Evolutionary conservation across 2,329 filamentous ascomycete genomes (phyloP).

Genomic region (Emmonsia crescens): DNA sequence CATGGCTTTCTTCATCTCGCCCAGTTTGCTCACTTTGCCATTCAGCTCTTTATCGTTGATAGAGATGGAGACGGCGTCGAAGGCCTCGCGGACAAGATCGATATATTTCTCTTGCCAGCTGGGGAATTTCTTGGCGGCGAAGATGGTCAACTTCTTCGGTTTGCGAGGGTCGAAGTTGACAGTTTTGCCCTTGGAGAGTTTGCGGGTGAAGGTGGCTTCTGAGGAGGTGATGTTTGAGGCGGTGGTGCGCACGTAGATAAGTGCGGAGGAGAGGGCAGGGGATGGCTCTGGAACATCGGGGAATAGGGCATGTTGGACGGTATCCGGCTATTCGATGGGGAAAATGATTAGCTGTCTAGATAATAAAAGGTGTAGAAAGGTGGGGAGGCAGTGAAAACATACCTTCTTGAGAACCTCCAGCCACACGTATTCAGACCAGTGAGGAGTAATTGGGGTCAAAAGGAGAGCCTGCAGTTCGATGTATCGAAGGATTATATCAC

Average conservation of each 20-base stretch:
- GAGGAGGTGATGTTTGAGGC: slow-evolving; percentile 73
- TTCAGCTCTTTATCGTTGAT: slow-evolving; percentile 74
- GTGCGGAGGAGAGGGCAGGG: slow-evolving; percentile 60
- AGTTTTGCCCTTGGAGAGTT: slow-evolving; percentile 85
- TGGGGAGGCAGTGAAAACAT: slow-evolving; percentile 1
- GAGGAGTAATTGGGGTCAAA: slow-evolving; percentile 73
- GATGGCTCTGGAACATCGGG: slow-evolving; percentile 58
- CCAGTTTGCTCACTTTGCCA: slow-evolving; percentile 67
- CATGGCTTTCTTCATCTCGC: slow-evolving; percentile 89
- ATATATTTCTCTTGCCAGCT: slow-evolving; percentile 88
- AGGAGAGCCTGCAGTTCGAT: slow-evolving; percentile 78
- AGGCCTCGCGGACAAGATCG: slow-evolving; percentile 62
- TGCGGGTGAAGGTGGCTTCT: slow-evolving; percentile 65
- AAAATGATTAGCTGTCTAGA: neutral
- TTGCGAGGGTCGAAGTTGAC: slow-evolving; percentile 78
- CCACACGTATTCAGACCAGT: slow-evolving; percentile 94
- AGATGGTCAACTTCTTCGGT: slow-evolving; percentile 85
- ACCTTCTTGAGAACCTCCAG: slow-evolving; percentile 71
- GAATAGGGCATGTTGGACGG: slow-evolving; percentile 70
- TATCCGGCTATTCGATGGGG: slow-evolving; percentile 39
- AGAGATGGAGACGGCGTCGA: slow-evolving; percentile 50
- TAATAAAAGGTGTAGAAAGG: slow-evolving; percentile 1
- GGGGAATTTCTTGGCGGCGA: slow-evolving; percentile 67
- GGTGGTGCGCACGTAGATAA: slow-evolving; percentile 68
- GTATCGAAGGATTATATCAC: slow-evolving; percentile 65